A percentile compares a stretch with the other conserved stretches of the same genome.
These are phyloP conservation scores for Penicillium turbatum DNA, from an alignment of 495 filamentous ascomycete genomes.

Conservation along the genomic window DNA sequence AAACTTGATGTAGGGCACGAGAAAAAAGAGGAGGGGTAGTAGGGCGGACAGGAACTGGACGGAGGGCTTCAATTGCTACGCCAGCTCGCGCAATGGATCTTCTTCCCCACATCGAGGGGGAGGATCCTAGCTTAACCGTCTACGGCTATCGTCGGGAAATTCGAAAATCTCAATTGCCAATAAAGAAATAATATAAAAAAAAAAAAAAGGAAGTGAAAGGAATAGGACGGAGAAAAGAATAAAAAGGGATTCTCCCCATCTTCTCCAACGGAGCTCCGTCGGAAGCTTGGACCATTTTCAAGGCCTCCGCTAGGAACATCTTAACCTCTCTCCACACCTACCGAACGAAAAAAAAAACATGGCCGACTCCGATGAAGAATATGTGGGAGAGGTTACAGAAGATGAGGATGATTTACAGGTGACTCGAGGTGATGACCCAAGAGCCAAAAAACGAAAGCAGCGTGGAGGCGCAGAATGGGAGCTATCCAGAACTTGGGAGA, in stretches of 20 bases:
- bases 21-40: slow-evolving; percentile 26
- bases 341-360: slow-evolving; percentile 14
- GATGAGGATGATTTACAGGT: slow-evolving; percentile 73
- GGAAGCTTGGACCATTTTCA: slow-evolving; percentile 64
- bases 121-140: slow-evolving; percentile 10
- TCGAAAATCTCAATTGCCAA: background rate
- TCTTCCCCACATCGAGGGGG: slow-evolving; percentile 39
- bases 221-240: no score
- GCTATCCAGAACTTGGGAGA: slow-evolving; percentile 58
- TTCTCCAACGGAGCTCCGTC: slow-evolving; percentile 31
- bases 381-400: slow-evolving; percentile 70
- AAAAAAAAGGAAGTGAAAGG: background rate
- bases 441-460: slow-evolving; percentile 47
- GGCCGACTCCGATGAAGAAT: slow-evolving; percentile 74
- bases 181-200: background rate
- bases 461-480: slow-evolving; percentile 57
- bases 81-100: slow-evolving; percentile 32
- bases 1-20: slow-evolving; percentile 20
- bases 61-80: slow-evolving; percentile 19
- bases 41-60: slow-evolving; percentile 28
- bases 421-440: slow-evolving; percentile 37
- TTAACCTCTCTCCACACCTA: background rate
- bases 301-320: slow-evolving; percentile 38
- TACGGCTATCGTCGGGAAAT: slow-evolving; percentile 27
- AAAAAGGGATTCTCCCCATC: slow-evolving; percentile 10